A percentile compares a stretch with the other conserved stretches of the same genome.
phyloP scores from a whole-genome alignment of 768 basidiomycete genomes.

The Lactarius sp. region DNA sequence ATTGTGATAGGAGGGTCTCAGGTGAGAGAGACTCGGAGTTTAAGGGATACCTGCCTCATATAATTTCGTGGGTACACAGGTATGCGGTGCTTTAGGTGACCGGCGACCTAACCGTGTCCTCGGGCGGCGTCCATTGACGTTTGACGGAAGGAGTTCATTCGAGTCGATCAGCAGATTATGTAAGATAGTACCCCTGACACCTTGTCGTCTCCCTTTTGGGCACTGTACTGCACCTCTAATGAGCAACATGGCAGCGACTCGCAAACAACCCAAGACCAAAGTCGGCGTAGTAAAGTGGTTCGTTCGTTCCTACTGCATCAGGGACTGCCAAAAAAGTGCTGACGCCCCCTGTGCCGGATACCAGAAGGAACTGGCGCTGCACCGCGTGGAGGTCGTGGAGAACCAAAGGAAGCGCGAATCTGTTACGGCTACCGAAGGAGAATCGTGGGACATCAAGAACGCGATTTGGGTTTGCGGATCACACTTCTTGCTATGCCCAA shows the following conservation, averaged over 20 bases:
- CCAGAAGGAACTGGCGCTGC: slow-evolving; percentile 61
- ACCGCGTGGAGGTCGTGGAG: slow-evolving; percentile 59
- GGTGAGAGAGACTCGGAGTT: too few species aligned
- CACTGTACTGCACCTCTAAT: slow-evolving; percentile 29
- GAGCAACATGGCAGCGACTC: slow-evolving; percentile 43
- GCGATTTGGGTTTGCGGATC: slow-evolving; percentile 41
- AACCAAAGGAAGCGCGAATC: slow-evolving; percentile 57
- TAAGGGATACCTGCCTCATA: too few species aligned
- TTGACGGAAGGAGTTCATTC: too few species aligned
- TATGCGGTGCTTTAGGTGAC: too few species aligned
- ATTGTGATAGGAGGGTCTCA: too few species aligned
- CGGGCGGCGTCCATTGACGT: too few species aligned
- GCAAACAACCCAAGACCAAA: slow-evolving; percentile 76
- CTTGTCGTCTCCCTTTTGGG: too few species aligned
- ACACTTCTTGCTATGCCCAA: slow-evolving; percentile 10
- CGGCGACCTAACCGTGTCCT: too few species aligned
- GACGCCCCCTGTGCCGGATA: neutral
- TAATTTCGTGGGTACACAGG: too few species aligned
- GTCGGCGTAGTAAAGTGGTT: slow-evolving; percentile 62
- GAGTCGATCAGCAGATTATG: too few species aligned
- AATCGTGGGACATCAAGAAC: slow-evolving; percentile 76
- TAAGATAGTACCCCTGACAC: too few species aligned
- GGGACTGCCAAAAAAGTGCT: neutral
- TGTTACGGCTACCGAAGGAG: slow-evolving; percentile 49
- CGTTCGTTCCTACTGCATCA: slow-evolving; percentile 14